Conservation (phyloP, 768 basidiomycete genomes). For the Phylloporus rhodoxanthus region DNA sequence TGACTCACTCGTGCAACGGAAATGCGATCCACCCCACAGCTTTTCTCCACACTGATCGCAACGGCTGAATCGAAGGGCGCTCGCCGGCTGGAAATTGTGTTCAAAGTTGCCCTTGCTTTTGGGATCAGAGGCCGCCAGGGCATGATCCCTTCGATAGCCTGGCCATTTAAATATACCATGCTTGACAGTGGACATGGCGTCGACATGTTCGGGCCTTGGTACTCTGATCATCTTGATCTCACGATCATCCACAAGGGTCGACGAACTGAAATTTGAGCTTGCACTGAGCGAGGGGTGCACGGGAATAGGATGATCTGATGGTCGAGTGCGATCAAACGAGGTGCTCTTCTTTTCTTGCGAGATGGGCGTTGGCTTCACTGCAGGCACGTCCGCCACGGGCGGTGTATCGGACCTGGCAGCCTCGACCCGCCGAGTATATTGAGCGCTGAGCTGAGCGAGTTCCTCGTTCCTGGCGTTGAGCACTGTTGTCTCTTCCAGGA, state of each 20-base stretch:
- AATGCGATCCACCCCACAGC: constrained; percentile 97
- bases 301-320: constrained; percentile 5
- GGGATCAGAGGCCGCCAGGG: constrained; percentile 30
- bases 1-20: constrained; percentile 78
- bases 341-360: constrained; percentile 23
- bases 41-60: constrained; percentile 98
- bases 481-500: constrained; percentile 86
- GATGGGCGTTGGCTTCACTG: constrained; percentile 6
- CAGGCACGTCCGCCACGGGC: constrained; percentile 4
- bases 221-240: constrained; percentile 24
- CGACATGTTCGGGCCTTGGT: constrained; percentile 32
- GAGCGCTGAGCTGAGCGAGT: constrained; percentile 79
- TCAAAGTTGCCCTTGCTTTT: constrained; percentile 44
- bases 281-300: constrained; percentile 15
- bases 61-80: constrained; percentile 78
- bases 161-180: constrained; percentile 70
- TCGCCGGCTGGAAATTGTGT: constrained; percentile 87
- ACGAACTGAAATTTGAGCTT: constrained; percentile 15
- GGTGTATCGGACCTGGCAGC: constrained; percentile 15
- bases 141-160: constrained; percentile 48
- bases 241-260: constrained; percentile 24
- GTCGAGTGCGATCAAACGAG: constrained; percentile 26
- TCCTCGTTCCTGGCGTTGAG: constrained; percentile 91
- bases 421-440: constrained; percentile 78
- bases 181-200: constrained; percentile 45